Percentiles rank a stretch among this genome's conserved stretches.
Conservation (phyloP, 2,329 filamentous ascomycete species). For the Sclerotinia spermophila region DNA sequence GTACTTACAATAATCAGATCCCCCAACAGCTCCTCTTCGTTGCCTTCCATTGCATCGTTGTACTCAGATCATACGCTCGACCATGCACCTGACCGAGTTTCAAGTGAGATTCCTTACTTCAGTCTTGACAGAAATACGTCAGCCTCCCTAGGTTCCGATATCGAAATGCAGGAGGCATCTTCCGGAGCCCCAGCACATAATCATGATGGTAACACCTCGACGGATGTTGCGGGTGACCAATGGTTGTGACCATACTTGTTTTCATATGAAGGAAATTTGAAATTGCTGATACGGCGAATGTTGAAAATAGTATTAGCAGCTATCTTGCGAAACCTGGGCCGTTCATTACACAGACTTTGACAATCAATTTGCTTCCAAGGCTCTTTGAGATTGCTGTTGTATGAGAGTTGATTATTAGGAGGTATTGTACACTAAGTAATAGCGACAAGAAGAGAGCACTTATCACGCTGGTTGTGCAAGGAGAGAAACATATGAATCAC, state of each 20-base stretch:
- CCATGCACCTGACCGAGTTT: not conserved
- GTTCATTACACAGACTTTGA: not conserved
- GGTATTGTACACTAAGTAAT: not conserved
- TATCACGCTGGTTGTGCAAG: not conserved
- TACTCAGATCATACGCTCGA: not conserved
- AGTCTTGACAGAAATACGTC: not conserved
- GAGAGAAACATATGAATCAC: slow-evolving; percentile 7
- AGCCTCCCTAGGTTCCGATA: not conserved
- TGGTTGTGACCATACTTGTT: not conserved
- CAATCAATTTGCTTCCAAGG: not conserved
- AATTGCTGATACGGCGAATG: not conserved
- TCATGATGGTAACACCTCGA: not conserved
- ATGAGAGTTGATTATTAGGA: not conserved
- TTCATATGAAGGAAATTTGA: not conserved
- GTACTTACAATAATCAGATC: slow-evolving; percentile 3
- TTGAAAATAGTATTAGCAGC: not conserved
- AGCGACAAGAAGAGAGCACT: not conserved
- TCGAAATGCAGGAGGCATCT: not conserved
- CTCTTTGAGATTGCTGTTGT: not conserved
- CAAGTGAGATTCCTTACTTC: not conserved
- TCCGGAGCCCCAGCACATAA: not conserved
- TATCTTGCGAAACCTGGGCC: not conserved
- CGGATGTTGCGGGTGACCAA: not conserved
- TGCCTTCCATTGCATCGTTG: not conserved
- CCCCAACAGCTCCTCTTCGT: not conserved